These are phyloP conservation scores for Trichoderma sp. DNA, from an alignment of 2,329 filamentous ascomycete species.

Conservation along the genomic window DNA sequence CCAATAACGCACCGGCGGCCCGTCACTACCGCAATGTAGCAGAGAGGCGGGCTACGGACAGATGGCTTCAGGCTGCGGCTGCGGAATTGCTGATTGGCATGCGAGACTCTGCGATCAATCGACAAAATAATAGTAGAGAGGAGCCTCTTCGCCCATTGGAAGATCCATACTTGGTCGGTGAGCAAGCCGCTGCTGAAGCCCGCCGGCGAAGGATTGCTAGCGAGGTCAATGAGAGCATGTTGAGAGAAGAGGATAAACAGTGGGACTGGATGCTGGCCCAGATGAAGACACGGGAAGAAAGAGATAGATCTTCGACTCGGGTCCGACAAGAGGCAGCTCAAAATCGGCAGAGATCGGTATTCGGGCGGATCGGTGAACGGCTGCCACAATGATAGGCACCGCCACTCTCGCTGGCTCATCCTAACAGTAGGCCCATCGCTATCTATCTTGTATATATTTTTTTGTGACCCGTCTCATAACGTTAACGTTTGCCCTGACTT, in stretches of 20 bases:
- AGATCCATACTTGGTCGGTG: slow-evolving; percentile 69
- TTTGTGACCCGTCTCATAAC: neutral
- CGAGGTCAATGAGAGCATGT: slow-evolving; percentile 58
- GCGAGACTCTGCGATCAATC: slow-evolving; percentile 20
- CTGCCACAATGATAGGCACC: slow-evolving; percentile 29
- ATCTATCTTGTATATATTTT: neutral
- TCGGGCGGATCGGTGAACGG: slow-evolving; percentile 47
- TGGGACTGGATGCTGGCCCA: slow-evolving; percentile 65
- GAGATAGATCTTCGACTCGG: slow-evolving; percentile 53
- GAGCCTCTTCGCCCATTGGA: slow-evolving; percentile 56
- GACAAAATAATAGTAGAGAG: slow-evolving; percentile 24
- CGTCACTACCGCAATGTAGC: slow-evolving; percentile 68
- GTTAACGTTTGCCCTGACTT: neutral
- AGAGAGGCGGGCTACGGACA: slow-evolving; percentile 59
- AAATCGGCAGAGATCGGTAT: slow-evolving; percentile 44
- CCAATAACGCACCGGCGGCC: slow-evolving; percentile 56
- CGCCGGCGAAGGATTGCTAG: slow-evolving; percentile 60
- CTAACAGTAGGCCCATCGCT: neutral
- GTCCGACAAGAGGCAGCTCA: slow-evolving; percentile 47
- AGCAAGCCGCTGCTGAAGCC: slow-evolving; percentile 63
- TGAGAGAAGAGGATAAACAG: slow-evolving; percentile 60
- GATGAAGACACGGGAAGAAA: slow-evolving; percentile 55
- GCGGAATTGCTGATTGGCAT: slow-evolving; percentile 31
- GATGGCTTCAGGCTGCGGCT: slow-evolving; percentile 41
- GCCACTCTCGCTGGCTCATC: neutral